Evolutionary conservation across 139 green algal species (phyloP).

Genomic region (Chlamydomonas sp.): DNA sequence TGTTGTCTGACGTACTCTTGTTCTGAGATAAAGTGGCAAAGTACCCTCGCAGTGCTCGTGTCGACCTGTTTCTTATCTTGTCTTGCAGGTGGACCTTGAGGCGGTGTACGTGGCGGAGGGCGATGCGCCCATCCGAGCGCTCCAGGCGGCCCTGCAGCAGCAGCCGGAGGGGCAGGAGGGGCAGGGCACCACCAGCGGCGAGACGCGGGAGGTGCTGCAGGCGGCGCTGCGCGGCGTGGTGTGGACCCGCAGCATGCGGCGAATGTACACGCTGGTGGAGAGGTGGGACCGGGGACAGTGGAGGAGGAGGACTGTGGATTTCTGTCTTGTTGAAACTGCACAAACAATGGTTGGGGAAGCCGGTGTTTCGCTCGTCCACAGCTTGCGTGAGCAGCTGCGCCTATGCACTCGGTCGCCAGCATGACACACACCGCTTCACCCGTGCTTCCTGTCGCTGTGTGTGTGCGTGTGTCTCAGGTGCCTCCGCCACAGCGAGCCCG

Average conservation of each 20-base stretch:
- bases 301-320: neutral
- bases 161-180: slow-evolving; percentile 19
- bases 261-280: slow-evolving; percentile 89
- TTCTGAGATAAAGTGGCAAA: no score
- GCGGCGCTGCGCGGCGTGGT: slow-evolving; percentile 78
- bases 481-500: slow-evolving; percentile 86
- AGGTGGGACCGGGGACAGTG: slow-evolving; percentile 34
- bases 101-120: slow-evolving; percentile 74
- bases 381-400: no score
- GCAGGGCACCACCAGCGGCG: neutral
- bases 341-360: neutral
- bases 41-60: no score
- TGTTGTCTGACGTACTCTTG: no score
- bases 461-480: slow-evolving; percentile 48
- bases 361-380: no score
- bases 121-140: slow-evolving; percentile 60
- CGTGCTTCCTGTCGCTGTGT: neutral
- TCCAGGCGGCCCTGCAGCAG: slow-evolving; percentile 56
- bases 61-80: no score
- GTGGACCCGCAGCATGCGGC: slow-evolving; percentile 93
- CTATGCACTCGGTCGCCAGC: no score
- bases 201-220: slow-evolving; percentile 35
- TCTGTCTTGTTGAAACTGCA: neutral
- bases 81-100: slow-evolving; percentile 76
- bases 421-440: neutral